Conservation (phyloP, 768 basidiomycete genomes). For the Rhodosporidiobolus odoratus region DNA sequence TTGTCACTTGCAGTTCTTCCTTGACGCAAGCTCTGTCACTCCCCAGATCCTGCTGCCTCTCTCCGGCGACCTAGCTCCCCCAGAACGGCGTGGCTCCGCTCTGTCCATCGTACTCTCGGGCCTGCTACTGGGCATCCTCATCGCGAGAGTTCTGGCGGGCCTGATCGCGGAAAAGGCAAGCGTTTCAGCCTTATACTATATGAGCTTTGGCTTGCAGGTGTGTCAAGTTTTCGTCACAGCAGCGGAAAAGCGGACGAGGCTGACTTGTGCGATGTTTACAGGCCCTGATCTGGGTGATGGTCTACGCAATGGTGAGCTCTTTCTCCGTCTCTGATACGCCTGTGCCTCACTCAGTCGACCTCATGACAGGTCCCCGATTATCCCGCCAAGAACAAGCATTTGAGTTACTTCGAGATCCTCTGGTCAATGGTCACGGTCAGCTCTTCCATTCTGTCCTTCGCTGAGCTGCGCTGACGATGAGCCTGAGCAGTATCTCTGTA, state of each 20-base stretch:
- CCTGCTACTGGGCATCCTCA: constrained; percentile 64
- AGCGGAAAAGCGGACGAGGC: too few relatives aligned
- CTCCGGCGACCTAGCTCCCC: constrained; percentile 75
- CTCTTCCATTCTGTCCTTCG: too few relatives aligned
- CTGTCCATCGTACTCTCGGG: constrained; percentile 57
- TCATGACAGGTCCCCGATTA: constrained; percentile 63
- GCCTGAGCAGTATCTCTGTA: constrained; percentile 47
- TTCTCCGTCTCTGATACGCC: too few relatives aligned
- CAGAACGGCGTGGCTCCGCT: constrained; percentile 65
- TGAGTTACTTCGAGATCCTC: constrained; percentile 65
- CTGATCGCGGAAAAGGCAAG: constrained; percentile 67
- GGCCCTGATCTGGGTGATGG: constrained; percentile 53
- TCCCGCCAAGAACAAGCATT: constrained; percentile 58
- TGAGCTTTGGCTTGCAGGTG: constrained; percentile 66
- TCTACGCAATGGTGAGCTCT: constrained; percentile 60
- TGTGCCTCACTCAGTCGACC: too few relatives aligned
- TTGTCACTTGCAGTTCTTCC: constrained; percentile 80
- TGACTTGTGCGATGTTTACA: too few relatives aligned
- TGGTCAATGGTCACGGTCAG: constrained; percentile 57
- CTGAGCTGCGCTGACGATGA: neutral
- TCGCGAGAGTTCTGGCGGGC: constrained; percentile 69
- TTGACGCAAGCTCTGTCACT: constrained; percentile 68
- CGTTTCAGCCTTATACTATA: constrained; percentile 67
- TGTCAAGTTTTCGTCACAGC: too few relatives aligned
- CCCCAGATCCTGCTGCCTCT: constrained; percentile 58